Percentiles rank a stretch among this genome's conserved stretches.
These are phyloP conservation scores for Cercophora sp. DNA, from an alignment of 495 filamentous ascomycete genomes.

Conservation along the genomic window DNA sequence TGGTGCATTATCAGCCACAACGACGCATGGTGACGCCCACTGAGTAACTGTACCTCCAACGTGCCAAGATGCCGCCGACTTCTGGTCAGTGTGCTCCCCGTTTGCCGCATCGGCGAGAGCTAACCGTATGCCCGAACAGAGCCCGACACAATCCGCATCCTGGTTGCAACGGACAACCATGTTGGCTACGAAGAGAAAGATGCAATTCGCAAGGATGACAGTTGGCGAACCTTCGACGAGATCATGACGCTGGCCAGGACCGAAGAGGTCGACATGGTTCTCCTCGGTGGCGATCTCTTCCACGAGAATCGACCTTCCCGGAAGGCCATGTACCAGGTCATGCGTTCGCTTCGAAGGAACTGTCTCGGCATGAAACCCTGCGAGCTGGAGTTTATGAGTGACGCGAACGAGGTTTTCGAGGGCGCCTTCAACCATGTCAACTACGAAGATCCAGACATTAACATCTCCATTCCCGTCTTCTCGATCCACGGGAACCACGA, in stretches of 20 bases:
- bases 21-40: too few relatives aligned
- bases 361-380: slow-evolving; percentile 94
- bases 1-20: too few relatives aligned
- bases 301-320: slow-evolving; percentile 98
- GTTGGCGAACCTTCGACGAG: slow-evolving; percentile 95
- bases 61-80: not conserved
- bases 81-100: not conserved
- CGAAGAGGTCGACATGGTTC: slow-evolving; percentile 92
- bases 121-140: slow-evolving; percentile 48
- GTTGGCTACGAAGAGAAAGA: slow-evolving; percentile 95
- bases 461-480: slow-evolving; percentile 95
- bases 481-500: slow-evolving; percentile 99
- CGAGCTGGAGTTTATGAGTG: slow-evolving; percentile 90
- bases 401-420: slow-evolving; percentile 83
- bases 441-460: slow-evolving; percentile 96
- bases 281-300: slow-evolving; percentile 92
- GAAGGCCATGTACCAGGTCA: slow-evolving; percentile 94
- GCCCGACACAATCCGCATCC: slow-evolving; percentile 88
- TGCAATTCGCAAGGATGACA: slow-evolving; percentile 88
- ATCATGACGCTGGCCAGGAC: slow-evolving; percentile 86
- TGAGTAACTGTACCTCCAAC: too few relatives aligned
- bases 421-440: slow-evolving; percentile 88
- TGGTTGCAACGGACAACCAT: slow-evolving; percentile 94
- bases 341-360: slow-evolving; percentile 86
- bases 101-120: not conserved